Evolutionary conservation across 495 filamentous ascomycete species (phyloP).

Genomic region (Neurospora tetrasperma): DNA sequence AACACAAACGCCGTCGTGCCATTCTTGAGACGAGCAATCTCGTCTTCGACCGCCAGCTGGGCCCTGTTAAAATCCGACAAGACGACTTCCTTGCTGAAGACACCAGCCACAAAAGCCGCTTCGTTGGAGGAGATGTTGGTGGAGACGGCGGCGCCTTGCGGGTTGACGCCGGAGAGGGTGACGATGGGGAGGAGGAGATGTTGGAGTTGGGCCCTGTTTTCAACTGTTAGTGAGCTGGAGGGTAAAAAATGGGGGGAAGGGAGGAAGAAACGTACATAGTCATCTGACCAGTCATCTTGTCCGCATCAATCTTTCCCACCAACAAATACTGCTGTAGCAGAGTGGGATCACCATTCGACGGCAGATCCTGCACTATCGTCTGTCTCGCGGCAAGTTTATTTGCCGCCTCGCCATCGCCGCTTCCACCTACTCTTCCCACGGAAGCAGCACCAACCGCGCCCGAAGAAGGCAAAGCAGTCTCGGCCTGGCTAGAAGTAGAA

Average conservation of each 20-base stretch:
- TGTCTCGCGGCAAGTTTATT: slow-evolving; percentile 3
- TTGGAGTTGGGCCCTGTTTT: slow-evolving; percentile 36
- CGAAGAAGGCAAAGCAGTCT: neutral
- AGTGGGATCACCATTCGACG: slow-evolving; percentile 8
- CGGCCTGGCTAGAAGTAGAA: neutral
- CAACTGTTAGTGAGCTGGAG: neutral
- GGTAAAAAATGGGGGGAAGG: neutral
- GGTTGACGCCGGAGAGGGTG: slow-evolving; percentile 42
- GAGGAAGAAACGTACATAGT: slow-evolving; percentile 28
- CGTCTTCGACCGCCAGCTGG: slow-evolving; percentile 27
- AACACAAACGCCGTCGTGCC: slow-evolving; percentile 48
- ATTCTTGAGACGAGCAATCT: slow-evolving; percentile 23
- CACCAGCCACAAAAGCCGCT: slow-evolving; percentile 58
- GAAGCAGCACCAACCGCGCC: neutral
- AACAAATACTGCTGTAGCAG: slow-evolving; percentile 44
- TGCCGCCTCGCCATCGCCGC: neutral
- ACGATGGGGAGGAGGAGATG: slow-evolving; percentile 53
- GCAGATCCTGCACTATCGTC: slow-evolving; percentile 3
- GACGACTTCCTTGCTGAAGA: slow-evolving; percentile 45
- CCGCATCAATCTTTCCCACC: slow-evolving; percentile 41
- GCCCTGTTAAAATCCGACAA: slow-evolving; percentile 32
- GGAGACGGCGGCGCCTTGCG: slow-evolving; percentile 34
- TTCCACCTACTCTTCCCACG: neutral
- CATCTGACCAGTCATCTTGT: slow-evolving; percentile 27
- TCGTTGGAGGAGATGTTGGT: slow-evolving; percentile 55